Conservation (phyloP, 2,329 filamentous ascomycete genomes). For the Fusarium poae region DNA sequence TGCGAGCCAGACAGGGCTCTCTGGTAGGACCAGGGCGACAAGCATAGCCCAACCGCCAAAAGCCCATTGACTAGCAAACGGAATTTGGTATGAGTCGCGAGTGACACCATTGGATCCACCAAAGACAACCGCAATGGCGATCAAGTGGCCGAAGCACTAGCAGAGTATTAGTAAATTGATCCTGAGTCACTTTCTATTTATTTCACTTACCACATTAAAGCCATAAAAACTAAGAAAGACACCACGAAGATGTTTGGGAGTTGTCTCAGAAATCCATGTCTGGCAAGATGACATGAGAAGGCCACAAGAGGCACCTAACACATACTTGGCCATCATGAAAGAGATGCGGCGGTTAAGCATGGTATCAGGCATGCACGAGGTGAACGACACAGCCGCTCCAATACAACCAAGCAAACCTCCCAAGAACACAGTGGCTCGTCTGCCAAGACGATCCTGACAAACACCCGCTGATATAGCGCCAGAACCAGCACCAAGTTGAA, state of each 20-base stretch:
- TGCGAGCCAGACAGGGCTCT: neutral
- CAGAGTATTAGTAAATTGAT: fast-evolving
- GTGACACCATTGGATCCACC: neutral
- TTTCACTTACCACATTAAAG: neutral
- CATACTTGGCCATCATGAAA: neutral
- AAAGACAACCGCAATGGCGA: neutral
- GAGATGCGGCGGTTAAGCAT: neutral
- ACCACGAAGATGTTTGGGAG: neutral
- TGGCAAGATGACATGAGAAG: neutral
- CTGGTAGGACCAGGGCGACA: neutral
- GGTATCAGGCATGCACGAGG: neutral
- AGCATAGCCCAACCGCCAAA: neutral
- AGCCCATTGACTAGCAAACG: neutral
- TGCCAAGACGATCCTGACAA: neutral
- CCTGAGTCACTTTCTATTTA: no score
- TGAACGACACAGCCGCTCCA: neutral
- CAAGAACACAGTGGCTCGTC: neutral
- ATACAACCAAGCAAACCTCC: neutral
- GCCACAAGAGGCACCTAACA: neutral
- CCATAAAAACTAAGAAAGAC: neutral
- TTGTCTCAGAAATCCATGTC: neutral
- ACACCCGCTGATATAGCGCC: neutral
- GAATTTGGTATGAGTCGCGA: neutral
- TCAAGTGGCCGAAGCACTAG: neutral
- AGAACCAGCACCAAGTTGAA: neutral